phyloP scores from a whole-genome alignment of 768 basidiomycete species.

The Scleroderma bovista region DNA sequence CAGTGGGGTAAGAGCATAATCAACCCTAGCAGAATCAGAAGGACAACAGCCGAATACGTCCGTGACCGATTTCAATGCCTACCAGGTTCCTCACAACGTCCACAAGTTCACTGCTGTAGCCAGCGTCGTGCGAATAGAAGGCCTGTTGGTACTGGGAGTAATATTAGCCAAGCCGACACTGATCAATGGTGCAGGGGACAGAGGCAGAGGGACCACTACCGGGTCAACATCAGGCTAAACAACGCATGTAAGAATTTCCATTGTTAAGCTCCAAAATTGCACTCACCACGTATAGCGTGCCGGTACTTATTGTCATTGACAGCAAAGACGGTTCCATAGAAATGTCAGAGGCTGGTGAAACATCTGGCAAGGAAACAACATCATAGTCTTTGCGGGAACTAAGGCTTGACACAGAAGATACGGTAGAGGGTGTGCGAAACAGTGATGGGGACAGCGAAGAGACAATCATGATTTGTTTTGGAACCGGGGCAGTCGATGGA shows the following conservation, averaged over 20 bases:
- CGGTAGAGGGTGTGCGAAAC: constrained; percentile 35
- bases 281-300: constrained; percentile 31
- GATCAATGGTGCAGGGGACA: constrained; percentile 31
- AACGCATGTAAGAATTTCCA: constrained; percentile 3
- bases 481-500: constrained; percentile 30
- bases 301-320: constrained; percentile 32
- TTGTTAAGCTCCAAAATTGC: background rate
- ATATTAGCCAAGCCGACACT: constrained; percentile 49
- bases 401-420: constrained; percentile 39
- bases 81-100: too few relatives aligned
- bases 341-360: constrained; percentile 24
- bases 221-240: constrained; percentile 29
- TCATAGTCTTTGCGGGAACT: constrained; percentile 38
- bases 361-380: constrained; percentile 13
- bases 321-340: constrained; percentile 57
- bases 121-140: constrained; percentile 45
- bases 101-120: too few relatives aligned
- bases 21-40: too few relatives aligned
- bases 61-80: too few relatives aligned
- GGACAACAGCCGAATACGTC: too few relatives aligned
- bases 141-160: constrained; percentile 38
- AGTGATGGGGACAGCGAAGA: constrained; percentile 25
- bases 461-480: constrained; percentile 21
- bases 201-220: constrained; percentile 23
- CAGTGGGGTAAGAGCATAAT: too few relatives aligned